These are phyloP conservation scores for Daphne laureola DNA, from an alignment of 441 rosid species.

Conservation along the genomic window DNA sequence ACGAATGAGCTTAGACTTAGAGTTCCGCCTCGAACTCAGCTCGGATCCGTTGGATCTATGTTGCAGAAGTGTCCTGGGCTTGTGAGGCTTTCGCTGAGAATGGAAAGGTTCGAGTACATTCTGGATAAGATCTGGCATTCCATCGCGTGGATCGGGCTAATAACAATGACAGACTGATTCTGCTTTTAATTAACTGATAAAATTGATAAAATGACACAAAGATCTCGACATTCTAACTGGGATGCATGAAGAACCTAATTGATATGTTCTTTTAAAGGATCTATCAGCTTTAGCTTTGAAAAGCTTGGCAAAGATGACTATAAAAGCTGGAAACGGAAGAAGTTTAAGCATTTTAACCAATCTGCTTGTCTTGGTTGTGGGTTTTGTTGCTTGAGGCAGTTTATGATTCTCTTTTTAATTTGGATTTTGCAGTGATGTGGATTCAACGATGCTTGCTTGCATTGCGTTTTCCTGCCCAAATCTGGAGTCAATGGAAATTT, in stretches of 20 bases:
- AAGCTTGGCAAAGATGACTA: no score
- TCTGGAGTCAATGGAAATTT: constrained; percentile 75
- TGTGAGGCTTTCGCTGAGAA: constrained; percentile 52
- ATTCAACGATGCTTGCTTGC: constrained; percentile 85
- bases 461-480: constrained; percentile 87
- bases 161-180: neutral
- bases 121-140: constrained; percentile 31
- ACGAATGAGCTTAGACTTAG: constrained; percentile 73
- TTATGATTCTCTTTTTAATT: neutral
- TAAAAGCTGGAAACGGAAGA: no score
- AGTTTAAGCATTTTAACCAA: no score
- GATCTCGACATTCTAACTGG: no score
- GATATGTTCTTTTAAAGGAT: no score
- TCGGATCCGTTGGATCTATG: constrained; percentile 70
- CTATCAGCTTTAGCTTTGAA: no score
- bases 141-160: constrained; percentile 12
- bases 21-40: constrained; percentile 59
- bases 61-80: constrained; percentile 77
- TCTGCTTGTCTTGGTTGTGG: no score
- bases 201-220: no score
- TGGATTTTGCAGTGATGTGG: constrained; percentile 66
- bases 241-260: no score
- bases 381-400: neutral
- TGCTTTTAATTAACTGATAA: no score
- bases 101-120: constrained; percentile 65